These are phyloP conservation scores for Chaetomium olivaceum DNA, from an alignment of 2,329 filamentous ascomycete genomes.

Conservation along the genomic window DNA sequence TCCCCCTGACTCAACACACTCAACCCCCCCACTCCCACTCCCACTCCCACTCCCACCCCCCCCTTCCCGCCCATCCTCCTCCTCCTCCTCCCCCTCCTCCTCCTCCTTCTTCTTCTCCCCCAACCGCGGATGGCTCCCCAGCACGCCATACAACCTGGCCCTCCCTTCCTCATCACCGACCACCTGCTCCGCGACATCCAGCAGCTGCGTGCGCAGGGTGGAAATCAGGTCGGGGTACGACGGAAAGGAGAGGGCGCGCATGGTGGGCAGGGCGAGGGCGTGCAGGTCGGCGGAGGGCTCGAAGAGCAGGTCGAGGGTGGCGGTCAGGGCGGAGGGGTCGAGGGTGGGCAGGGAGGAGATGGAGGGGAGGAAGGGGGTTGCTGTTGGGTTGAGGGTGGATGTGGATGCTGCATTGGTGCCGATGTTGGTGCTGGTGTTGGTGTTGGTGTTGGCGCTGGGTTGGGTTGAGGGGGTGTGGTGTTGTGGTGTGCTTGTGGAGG, in stretches of 20 bases:
- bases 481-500: not conserved
- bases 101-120: slow-evolving; percentile 58
- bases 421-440: not conserved
- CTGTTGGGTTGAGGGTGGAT: slow-evolving; percentile 23
- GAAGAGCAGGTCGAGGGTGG: slow-evolving; percentile 75
- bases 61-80: slow-evolving; percentile 68
- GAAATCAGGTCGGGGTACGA: slow-evolving; percentile 71
- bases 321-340: slow-evolving; percentile 54
- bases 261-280: slow-evolving; percentile 65
- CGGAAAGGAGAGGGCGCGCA: slow-evolving; percentile 57
- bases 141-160: slow-evolving; percentile 65
- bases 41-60: slow-evolving; percentile 43
- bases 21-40: slow-evolving; percentile 62
- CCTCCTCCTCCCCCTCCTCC: slow-evolving; percentile 78
- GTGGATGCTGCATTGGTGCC: not conserved
- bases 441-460: not conserved
- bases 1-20: slow-evolving; percentile 67
- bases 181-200: slow-evolving; percentile 45
- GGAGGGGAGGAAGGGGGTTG: slow-evolving; percentile 53
- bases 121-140: slow-evolving; percentile 80
- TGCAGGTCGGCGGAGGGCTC: slow-evolving; percentile 79
- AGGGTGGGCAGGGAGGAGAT: slow-evolving; percentile 58
- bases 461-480: not conserved
- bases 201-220: slow-evolving; percentile 64
- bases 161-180: slow-evolving; percentile 43